These are phyloP conservation scores for Blumeria hordei DNA, from an alignment of 2,329 filamentous ascomycete genomes.

Conservation along the genomic window DNA sequence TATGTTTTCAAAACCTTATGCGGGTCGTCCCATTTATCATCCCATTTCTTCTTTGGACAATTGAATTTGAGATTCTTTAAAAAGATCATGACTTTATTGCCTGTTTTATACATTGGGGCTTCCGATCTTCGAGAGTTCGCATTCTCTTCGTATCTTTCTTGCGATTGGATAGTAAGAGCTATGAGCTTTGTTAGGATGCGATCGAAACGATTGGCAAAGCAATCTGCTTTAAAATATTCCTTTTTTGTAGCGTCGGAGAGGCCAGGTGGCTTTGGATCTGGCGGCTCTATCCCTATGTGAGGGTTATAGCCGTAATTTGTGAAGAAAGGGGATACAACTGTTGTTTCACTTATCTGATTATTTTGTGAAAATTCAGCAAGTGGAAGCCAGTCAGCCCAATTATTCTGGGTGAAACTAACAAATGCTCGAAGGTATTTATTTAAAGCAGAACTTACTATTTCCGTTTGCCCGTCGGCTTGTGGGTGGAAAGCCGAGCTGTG, in stretches of 20 bases:
- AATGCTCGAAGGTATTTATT: slow-evolving; percentile 3
- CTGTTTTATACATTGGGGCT: not conserved
- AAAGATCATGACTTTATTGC: not conserved
- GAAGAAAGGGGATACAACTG: slow-evolving; percentile 4
- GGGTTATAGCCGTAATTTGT: slow-evolving; percentile 3
- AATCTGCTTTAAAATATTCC: not conserved
- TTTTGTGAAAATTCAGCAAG: slow-evolving; percentile 6
- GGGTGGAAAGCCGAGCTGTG: slow-evolving; percentile 4
- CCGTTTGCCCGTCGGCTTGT: slow-evolving; percentile 6
- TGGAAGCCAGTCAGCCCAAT: slow-evolving; percentile 2
- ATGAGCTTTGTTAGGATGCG: not conserved
- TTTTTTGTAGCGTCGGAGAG: not conserved
- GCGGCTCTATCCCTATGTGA: not conserved
- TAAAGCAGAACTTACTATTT: slow-evolving; percentile 3
- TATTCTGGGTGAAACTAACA: slow-evolving; percentile 4
- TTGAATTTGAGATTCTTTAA: slow-evolving; percentile 1
- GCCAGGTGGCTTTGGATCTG: not conserved
- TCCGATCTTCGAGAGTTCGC: slow-evolving; percentile 1
- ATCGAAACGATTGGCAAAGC: not conserved
- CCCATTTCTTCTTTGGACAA: not conserved
- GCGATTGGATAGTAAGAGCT: not conserved
- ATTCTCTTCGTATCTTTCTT: not conserved
- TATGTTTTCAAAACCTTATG: not conserved
- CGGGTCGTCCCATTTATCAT: not conserved
- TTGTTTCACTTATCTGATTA: slow-evolving; percentile 3